A percentile compares a stretch with the other conserved stretches of the same genome.
phyloP scores from a whole-genome alignment of 192 early-diverging fungal genomes.

The Chytriomyces hyalinus region DNA sequence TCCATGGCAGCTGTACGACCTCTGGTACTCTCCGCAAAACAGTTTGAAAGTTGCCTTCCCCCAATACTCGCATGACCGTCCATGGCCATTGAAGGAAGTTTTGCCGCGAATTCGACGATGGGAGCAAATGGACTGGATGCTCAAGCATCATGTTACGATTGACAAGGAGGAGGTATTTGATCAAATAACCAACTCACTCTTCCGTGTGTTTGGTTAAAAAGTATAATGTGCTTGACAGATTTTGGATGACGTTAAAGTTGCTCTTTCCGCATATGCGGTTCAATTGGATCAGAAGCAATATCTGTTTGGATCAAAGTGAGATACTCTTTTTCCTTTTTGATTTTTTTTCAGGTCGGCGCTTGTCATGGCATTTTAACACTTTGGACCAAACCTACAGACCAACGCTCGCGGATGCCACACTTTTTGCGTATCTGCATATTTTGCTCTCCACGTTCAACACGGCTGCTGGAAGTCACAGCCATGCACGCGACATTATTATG shows the following conservation, averaged over 20 bases:
- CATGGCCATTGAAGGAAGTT: constrained; percentile 43
- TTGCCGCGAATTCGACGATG: constrained; percentile 30
- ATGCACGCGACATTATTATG: constrained; percentile 51
- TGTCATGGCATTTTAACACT: neutral
- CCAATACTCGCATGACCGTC: constrained; percentile 33
- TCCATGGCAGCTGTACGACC: constrained; percentile 30
- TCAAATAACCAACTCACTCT: neutral
- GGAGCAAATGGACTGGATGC: constrained; percentile 42
- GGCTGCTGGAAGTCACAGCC: constrained; percentile 39
- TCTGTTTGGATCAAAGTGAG: constrained; percentile 61
- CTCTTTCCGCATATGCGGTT: constrained; percentile 56
- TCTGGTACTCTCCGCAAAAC: constrained; percentile 43
- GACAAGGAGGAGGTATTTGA: constrained; percentile 39
- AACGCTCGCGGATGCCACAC: constrained; percentile 57
- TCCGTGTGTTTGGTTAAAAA: neutral
- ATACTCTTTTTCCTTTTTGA: constrained; percentile 1
- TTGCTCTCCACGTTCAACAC: constrained; percentile 52
- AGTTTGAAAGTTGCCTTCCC: constrained; percentile 33
- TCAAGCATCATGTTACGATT: constrained; percentile 35
- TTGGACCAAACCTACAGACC: constrained; percentile 39
- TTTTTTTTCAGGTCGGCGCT: neutral
- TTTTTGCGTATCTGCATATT: constrained; percentile 66
- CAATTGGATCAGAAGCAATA: constrained; percentile 54
- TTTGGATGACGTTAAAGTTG: constrained; percentile 57
- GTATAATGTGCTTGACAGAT: constrained; percentile 42